Percentiles rank a stretch among this genome's conserved stretches.
Evolutionary conservation across 768 basidiomycete genomes (phyloP).

Genomic region (Leccinum obscurum): DNA sequence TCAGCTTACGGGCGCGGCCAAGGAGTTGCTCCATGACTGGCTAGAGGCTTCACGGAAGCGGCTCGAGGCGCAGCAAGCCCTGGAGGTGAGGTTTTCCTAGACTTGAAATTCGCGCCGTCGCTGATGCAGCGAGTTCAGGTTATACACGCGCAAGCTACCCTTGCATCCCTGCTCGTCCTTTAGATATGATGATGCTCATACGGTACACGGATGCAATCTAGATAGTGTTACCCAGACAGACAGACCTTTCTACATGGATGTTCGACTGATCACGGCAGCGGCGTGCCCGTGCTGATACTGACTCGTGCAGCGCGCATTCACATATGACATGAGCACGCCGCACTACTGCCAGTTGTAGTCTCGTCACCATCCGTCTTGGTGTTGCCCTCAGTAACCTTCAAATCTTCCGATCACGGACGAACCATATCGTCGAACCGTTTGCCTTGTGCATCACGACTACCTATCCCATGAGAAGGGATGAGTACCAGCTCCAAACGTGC

Average conservation of each 20-base stretch:
- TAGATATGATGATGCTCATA: constrained; percentile 38
- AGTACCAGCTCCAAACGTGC: too few relatives aligned
- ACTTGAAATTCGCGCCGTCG: background rate
- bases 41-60: constrained; percentile 83
- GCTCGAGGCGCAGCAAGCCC: constrained; percentile 88
- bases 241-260: background rate
- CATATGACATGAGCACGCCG: constrained; percentile 85
- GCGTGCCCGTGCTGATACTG: background rate
- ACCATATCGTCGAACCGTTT: too few relatives aligned
- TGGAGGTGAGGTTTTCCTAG: constrained; percentile 56
- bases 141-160: constrained; percentile 80
- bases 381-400: too few relatives aligned
- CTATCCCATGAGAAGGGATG: too few relatives aligned
- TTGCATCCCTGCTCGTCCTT: constrained; percentile 76
- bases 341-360: constrained; percentile 58
- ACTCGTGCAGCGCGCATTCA: constrained; percentile 62
- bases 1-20: constrained; percentile 81
- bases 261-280: background rate
- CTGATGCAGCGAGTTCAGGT: constrained; percentile 48
- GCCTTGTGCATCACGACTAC: too few relatives aligned
- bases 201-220: constrained; percentile 22
- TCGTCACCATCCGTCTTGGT: too few relatives aligned
- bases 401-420: too few relatives aligned
- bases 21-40: constrained; percentile 80
- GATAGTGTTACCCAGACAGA: constrained; percentile 11